phyloP scores from a whole-genome alignment of 2,329 filamentous ascomycete genomes.

The Biscogniauxia marginata region DNA sequence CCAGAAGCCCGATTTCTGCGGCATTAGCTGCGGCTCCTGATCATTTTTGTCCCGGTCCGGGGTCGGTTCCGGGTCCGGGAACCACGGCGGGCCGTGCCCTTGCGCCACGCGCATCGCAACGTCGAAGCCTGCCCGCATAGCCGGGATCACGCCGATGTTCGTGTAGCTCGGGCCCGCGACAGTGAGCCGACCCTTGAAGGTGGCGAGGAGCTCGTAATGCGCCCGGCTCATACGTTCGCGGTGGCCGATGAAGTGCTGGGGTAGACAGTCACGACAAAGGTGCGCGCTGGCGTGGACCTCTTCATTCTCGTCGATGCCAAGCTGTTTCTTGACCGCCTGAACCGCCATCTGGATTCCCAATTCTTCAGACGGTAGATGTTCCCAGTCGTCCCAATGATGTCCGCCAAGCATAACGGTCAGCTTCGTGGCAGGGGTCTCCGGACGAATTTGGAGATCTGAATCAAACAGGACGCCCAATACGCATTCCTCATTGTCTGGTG shows the following conservation, averaged over 20 bases:
- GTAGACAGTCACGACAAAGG: slow-evolving; percentile 71
- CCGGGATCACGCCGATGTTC: slow-evolving; percentile 49
- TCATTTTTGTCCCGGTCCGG: too few relatives aligned
- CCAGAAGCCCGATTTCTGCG: background rate
- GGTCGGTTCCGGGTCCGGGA: slow-evolving; percentile 6
- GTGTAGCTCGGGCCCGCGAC: slow-evolving; percentile 60
- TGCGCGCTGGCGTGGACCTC: slow-evolving; percentile 62
- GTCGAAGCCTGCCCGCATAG: slow-evolving; percentile 50
- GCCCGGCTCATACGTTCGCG: slow-evolving; percentile 57
- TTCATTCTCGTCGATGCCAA: slow-evolving; percentile 62
- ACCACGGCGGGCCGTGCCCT: slow-evolving; percentile 21
- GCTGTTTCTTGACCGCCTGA: slow-evolving; percentile 67
- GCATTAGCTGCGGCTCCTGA: background rate
- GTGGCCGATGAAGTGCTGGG: slow-evolving; percentile 86
- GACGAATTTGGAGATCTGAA: slow-evolving; percentile 53
- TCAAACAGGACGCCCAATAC: slow-evolving; percentile 93
- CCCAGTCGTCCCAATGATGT: slow-evolving; percentile 78
- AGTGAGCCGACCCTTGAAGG: slow-evolving; percentile 62
- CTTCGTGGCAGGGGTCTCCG: slow-evolving; percentile 64
- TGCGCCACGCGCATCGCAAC: slow-evolving; percentile 39
- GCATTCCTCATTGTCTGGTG: slow-evolving; percentile 75
- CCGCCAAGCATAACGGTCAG: slow-evolving; percentile 94
- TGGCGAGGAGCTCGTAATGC: slow-evolving; percentile 50
- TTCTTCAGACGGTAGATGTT: slow-evolving; percentile 57
- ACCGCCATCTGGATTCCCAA: slow-evolving; percentile 70